These are phyloP conservation scores for Trapa bicornis DNA, from an alignment of 345 rosid genomes.

Conservation along the genomic window DNA sequence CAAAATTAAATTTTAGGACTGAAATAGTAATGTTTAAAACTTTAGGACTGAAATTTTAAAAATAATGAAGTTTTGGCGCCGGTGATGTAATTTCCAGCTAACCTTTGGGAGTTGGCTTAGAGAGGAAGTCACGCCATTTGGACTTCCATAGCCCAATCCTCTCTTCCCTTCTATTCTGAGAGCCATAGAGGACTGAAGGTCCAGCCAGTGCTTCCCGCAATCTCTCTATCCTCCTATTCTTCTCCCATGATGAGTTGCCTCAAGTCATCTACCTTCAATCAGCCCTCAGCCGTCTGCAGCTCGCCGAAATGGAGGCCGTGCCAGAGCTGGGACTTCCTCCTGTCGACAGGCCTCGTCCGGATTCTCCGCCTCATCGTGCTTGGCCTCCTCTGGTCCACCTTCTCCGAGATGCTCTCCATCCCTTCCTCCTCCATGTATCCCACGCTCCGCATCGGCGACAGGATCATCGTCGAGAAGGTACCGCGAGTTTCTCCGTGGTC, in stretches of 20 bases:
- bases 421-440: slow-evolving; percentile 38
- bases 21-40: too few species aligned
- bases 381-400: slow-evolving; percentile 26
- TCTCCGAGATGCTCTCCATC: slow-evolving; percentile 23
- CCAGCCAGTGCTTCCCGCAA: not conserved
- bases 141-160: too few species aligned
- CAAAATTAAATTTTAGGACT: too few species aligned
- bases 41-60: too few species aligned
- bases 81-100: too few species aligned
- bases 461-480: slow-evolving; percentile 34
- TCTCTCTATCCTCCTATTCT: not conserved
- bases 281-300: slow-evolving; percentile 7
- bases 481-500: not conserved
- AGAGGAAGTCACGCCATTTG: too few species aligned
- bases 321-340: slow-evolving; percentile 31
- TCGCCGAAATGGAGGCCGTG: slow-evolving; percentile 30
- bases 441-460: slow-evolving; percentile 35
- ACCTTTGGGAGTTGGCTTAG: too few species aligned
- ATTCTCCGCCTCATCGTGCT: slow-evolving; percentile 15
- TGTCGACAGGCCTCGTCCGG: slow-evolving; percentile 33
- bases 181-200: too few species aligned
- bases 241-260: slow-evolving; percentile 21
- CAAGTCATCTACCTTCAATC: slow-evolving; percentile 22
- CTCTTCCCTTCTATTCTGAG: too few species aligned
- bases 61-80: too few species aligned